A percentile compares a stretch with the other conserved stretches of the same genome.
These are phyloP conservation scores for Penicillium expansum DNA, from an alignment of 2,329 filamentous ascomycete species.

Conservation along the genomic window DNA sequence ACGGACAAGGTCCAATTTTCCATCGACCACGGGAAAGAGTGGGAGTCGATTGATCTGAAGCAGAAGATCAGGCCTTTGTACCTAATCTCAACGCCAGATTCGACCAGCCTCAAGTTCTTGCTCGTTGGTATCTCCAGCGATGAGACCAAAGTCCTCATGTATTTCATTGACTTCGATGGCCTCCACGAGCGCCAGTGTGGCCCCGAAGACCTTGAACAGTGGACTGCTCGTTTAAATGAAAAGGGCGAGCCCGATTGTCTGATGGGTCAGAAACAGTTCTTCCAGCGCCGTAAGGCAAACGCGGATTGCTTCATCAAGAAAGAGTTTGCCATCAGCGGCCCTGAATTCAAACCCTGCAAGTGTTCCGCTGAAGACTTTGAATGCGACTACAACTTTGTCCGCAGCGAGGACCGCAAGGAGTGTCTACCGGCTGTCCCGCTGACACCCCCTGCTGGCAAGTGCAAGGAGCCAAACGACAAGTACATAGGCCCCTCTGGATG, in stretches of 20 bases:
- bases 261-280: slow-evolving; percentile 94
- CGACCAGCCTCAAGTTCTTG: slow-evolving; percentile 87
- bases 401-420: slow-evolving; percentile 61
- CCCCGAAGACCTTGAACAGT: slow-evolving; percentile 71
- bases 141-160: slow-evolving; percentile 56
- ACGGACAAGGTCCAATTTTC: slow-evolving; percentile 71
- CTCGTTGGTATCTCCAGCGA: slow-evolving; percentile 63
- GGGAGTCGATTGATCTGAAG: slow-evolving; percentile 70
- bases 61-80: slow-evolving; percentile 68
- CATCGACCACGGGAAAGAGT: slow-evolving; percentile 81
- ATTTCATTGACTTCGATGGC: slow-evolving; percentile 78
- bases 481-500: slow-evolving; percentile 88
- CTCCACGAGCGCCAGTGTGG: slow-evolving; percentile 78
- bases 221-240: slow-evolving; percentile 78
- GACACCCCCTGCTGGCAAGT: slow-evolving; percentile 67
- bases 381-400: slow-evolving; percentile 89
- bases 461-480: slow-evolving; percentile 67
- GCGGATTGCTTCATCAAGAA: slow-evolving; percentile 85
- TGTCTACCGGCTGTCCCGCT: slow-evolving; percentile 67
- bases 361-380: slow-evolving; percentile 87
- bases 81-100: slow-evolving; percentile 86
- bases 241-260: slow-evolving; percentile 81
- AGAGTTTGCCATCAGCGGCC: slow-evolving; percentile 74
- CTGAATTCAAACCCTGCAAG: slow-evolving; percentile 70
- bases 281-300: slow-evolving; percentile 77